These are phyloP conservation scores for maize (Zea mays) DNA, from an alignment of 176 grass and related monocot species.

Conservation along the genomic window Zm-B73-REFERENCE-NAM-5.0 NC_050104.1:139641501-139642000, in stretches of 20 bases:
- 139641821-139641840: slow-evolving; percentile 43
- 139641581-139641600: background rate
- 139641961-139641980: background rate
- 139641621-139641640: background rate
- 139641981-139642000: background rate
- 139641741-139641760: slow-evolving; percentile 97
- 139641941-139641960: background rate
- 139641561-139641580: background rate
- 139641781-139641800: slow-evolving; percentile 87
- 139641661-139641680: background rate
- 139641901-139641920: background rate
- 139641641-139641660: background rate
- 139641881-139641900: background rate
- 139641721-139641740: slow-evolving; percentile 89
- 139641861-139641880: slow-evolving; percentile 11
- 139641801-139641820: slow-evolving; percentile 73
- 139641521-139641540: background rate
- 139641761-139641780: slow-evolving; percentile 90
- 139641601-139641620: background rate
- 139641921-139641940: slow-evolving; percentile 9
- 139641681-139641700: background rate
- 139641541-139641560: background rate
- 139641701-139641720: slow-evolving; percentile 27
- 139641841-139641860: slow-evolving; percentile 41
- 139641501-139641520: slow-evolving; percentile 45